Evolutionary conservation across 2,329 filamentous ascomycete genomes (phyloP).

Genomic region (Pestalotiopsis sp.): DNA sequence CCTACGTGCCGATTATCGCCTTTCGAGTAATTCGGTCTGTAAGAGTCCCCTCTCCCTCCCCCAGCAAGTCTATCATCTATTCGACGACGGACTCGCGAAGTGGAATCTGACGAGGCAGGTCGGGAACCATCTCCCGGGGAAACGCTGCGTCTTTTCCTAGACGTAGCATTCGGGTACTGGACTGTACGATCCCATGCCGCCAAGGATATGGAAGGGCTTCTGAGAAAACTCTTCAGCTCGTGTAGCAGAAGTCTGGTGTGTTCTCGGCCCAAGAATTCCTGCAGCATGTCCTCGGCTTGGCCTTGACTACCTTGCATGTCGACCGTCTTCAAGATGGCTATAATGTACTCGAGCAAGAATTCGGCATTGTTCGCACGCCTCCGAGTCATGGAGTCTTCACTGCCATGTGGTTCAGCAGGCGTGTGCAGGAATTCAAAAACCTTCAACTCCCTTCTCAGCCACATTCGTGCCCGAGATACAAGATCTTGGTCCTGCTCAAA

Average conservation of each 20-base stretch:
- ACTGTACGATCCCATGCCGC: conserved; percentile 80
- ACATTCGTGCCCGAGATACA: conserved; percentile 75
- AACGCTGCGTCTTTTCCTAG: conserved; percentile 16
- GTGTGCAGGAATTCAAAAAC: conserved; percentile 75
- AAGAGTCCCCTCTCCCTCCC: background rate
- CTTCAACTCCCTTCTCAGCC: conserved; percentile 80
- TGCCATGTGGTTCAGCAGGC: conserved; percentile 23
- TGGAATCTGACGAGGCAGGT: background rate
- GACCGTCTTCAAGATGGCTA: conserved; percentile 80
- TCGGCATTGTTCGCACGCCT: conserved; percentile 72
- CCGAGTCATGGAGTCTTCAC: conserved; percentile 27
- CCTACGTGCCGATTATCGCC: background rate
- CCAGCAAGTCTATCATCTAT: background rate
- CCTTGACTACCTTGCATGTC: conserved; percentile 80
- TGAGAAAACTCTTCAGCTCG: conserved; percentile 80
- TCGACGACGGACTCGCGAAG: background rate
- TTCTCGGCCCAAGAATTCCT: conserved; percentile 76
- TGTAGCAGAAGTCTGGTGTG: conserved; percentile 80
- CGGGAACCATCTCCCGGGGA: background rate
- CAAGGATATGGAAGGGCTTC: conserved; percentile 75
- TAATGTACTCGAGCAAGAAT: conserved; percentile 82
- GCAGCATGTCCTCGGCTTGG: conserved; percentile 76
- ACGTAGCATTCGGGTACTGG: conserved; percentile 58
- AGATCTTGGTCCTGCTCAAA: conserved; percentile 69
- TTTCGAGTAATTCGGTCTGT: background rate